Evolutionary conservation across 2,329 filamentous ascomycete genomes (phyloP), one percentile per base, ranked within the genome.

Genomic region (Colletotrichum brevisporum): DNA sequence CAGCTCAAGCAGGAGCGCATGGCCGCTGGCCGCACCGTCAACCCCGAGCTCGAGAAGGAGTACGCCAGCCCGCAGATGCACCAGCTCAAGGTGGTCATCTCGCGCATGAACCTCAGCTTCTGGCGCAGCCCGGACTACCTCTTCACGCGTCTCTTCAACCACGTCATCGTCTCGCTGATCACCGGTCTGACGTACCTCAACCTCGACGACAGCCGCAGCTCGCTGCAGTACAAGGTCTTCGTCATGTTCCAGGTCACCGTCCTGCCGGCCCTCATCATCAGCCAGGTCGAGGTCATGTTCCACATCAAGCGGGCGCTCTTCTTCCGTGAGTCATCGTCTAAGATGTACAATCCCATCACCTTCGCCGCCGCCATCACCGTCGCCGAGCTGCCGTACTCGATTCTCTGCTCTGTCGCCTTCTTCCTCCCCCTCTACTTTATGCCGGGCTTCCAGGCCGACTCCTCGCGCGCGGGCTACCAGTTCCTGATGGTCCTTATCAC

Each of bases 161-260:
- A 97, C 78, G 83, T 95, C 69, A 88, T 90, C 70, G 92, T 97
- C 72, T 91, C 92, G 1, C 76, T 97, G 15, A 82, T 97, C 63
- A 94, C 92, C 0, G 94, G 94, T 73, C 85, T 97, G 13, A 91
- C 91, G 41, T 97, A 92, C 78, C 84, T 97, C 55, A 88, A 94
- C 70, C 88, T 97, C 9, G 90, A 95, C 76, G 82, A 94, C 75
- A 94, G 92, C 2, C 88, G 92, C 10, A 83, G 91, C 1, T 93
- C 91, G 1, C 86, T 97, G 5, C 94, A 97, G 79, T 93, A 96
- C 83, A 91, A 91, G 69, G 88, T 97, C 71, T 97, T 97, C 80
- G 89, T 95, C 79, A 93, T 96, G 78, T 97, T 97, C 88, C 94
- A 97, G 78, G 89, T 94, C 59, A 94, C 93, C 0, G 92, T 97